Percentiles rank a stretch among this genome's conserved stretches.
phyloP scores from a whole-genome alignment of 306 rosid genomes.

The Fagus crenata region DNA sequence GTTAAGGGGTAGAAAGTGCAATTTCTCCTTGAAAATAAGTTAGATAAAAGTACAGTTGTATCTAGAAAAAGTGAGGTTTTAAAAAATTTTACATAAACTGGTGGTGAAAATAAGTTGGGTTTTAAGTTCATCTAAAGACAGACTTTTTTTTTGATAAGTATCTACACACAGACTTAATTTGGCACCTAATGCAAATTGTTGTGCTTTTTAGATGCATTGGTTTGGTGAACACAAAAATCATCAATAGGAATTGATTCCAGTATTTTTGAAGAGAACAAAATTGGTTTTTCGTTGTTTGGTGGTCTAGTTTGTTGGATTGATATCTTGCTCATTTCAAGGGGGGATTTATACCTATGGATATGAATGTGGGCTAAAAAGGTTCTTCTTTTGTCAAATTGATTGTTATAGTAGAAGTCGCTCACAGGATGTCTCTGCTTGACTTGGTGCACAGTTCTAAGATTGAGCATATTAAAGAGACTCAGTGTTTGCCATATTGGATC shows the following conservation, averaged over 20 bases:
- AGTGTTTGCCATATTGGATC: background rate
- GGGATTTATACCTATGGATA: background rate
- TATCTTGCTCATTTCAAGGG: background rate
- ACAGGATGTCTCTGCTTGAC: background rate
- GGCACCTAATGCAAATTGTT: background rate
- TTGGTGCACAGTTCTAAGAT: background rate
- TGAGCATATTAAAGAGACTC: background rate
- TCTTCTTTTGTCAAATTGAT: background rate
- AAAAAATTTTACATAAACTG: too few relatives aligned
- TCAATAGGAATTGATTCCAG: background rate
- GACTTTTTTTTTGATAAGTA: too few relatives aligned
- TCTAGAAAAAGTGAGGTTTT: too few relatives aligned
- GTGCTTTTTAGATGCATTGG: background rate
- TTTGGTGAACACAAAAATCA: background rate
- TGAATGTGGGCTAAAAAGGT: slow-evolving; percentile 1
- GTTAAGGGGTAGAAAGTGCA: too few relatives aligned
- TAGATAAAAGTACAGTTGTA: too few relatives aligned
- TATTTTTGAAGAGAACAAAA: background rate
- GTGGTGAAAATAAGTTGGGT: too few relatives aligned
- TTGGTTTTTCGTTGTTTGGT: background rate
- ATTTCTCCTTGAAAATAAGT: too few relatives aligned
- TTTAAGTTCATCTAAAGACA: too few relatives aligned
- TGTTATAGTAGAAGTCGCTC: background rate
- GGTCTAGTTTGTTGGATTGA: background rate
- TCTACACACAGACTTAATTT: background rate